A percentile compares a stretch with the other conserved stretches of the same genome.
Conservation (phyloP, 129 eudicot genomes). For the Apium graveolens region DNA sequence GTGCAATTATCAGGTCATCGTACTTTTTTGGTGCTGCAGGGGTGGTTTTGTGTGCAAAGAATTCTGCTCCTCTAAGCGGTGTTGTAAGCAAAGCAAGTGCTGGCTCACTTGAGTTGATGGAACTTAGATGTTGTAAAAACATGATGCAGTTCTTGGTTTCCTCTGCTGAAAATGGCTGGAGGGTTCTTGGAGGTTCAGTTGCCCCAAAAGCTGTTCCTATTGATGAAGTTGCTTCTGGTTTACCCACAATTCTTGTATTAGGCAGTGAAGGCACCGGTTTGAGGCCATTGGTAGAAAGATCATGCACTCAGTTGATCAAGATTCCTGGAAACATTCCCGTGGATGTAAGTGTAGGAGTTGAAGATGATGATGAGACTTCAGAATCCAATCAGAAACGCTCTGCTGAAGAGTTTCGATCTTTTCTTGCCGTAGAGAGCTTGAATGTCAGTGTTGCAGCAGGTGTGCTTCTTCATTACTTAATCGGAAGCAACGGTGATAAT, state of each 20-base stretch:
- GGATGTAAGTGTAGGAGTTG: conserved; percentile 42
- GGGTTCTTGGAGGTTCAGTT: conserved; percentile 91
- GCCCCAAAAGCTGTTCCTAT: conserved; percentile 57
- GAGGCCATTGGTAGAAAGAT: conserved; percentile 90
- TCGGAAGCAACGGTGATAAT: conserved; percentile 29
- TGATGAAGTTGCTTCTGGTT: conserved; percentile 48
- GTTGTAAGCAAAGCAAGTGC: conserved; percentile 99
- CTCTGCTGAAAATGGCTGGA: conserved; percentile 89
- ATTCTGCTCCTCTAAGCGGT: conserved; percentile 93
- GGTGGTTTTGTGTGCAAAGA: conserved; percentile 89
- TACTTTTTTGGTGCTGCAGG: conserved; percentile 91
- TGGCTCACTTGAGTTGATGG: conserved; percentile 79
- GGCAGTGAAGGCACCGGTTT: conserved; percentile 96
- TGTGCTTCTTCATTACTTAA: conserved; percentile 82
- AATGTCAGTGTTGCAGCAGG: conserved; percentile 99
- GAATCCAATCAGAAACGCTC: conserved; percentile 11
- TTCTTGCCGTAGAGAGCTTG: conserved; percentile 92
- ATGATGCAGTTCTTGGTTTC: conserved; percentile 95
- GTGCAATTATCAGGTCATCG: conserved; percentile 84
- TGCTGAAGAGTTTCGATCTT: conserved; percentile 49
- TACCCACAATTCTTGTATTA: conserved; percentile 79
- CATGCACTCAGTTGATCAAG: conserved; percentile 64
- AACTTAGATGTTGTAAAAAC: conserved; percentile 78
- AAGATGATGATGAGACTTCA: conserved; percentile 34
- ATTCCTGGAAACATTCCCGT: conserved; percentile 68